Base-by-base conservation (phyloP, 257 asterid species). In the Capsicum pubescens region DNA sequence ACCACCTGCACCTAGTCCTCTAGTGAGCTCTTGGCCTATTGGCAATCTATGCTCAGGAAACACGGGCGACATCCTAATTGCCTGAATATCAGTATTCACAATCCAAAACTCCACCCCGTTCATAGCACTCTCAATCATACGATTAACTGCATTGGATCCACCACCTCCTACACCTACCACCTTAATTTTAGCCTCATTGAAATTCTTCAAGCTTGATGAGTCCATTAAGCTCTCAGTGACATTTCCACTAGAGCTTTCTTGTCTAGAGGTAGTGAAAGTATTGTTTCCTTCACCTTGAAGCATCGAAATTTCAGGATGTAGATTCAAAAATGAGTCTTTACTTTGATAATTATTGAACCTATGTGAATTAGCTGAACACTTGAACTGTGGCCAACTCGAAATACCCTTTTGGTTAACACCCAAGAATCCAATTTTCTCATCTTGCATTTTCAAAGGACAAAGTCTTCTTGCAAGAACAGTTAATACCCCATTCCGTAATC, bases 1-100 rank as follows among this genome's bases (percentile, higher is more conserved):
- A 81, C 99, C 99, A 76, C 99, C 99, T 71, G 99, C 98, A 58
- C 99, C 99, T 74, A 95, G 98, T 79, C 99, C 99, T 87, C 99
- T 87, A 17, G 99, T 95, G 86, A 95, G 90, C 89, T 94, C 97
- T 88, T 90, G 89, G 19, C 99, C 99, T 83, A 94, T 95, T 87
- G 94, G 99, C 90, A 95, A 90, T 26, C 98, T 95, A 42, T 93
- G 76, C 81, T 90, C 92, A 14, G 97, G 90, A 72, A 86, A 90
- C 57, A 90, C 96, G 4, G 99, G 97, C 0, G 99, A 95, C 93
- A 93, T 90, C 87, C 90, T 93, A 91, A 93, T 91, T 35, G 99
- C 98, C 90, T 95, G 99, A 68, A 92, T 83, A 87, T 95, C 99
- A 44, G 99, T 94, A 88, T 95, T 95, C 35, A 95, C 97, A 85